Evolutionary conservation across 306 rosid genomes (phyloP).

Genomic region (Cicer pinnatifidum): DNA sequence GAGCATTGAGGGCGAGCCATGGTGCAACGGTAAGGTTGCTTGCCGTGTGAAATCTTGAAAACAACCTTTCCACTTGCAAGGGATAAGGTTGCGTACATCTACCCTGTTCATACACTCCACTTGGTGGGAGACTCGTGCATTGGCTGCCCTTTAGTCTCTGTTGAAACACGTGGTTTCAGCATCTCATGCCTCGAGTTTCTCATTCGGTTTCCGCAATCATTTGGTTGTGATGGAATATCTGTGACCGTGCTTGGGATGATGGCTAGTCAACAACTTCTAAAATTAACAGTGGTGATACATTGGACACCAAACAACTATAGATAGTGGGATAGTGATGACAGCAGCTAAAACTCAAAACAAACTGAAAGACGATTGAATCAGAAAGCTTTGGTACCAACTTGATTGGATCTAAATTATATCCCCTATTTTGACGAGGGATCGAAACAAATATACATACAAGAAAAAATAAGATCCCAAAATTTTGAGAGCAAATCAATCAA

Average conservation of each 20-base stretch:
- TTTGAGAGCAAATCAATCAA: background rate
- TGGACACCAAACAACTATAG: background rate
- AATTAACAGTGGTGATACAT: background rate
- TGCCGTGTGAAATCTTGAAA: background rate
- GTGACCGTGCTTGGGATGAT: background rate
- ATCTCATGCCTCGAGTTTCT: background rate
- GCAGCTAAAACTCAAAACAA: background rate
- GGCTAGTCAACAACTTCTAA: background rate
- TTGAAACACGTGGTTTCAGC: background rate
- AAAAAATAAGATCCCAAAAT: background rate
- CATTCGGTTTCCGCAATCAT: background rate
- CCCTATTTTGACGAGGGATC: background rate
- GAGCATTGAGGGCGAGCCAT: conserved; percentile 3
- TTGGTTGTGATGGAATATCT: too few relatives aligned
- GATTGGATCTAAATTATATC: background rate
- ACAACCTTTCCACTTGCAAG: background rate
- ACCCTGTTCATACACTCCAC: background rate
- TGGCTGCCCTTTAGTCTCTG: background rate
- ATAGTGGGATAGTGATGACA: background rate
- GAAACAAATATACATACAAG: background rate
- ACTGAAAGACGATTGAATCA: background rate
- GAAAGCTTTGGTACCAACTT: background rate
- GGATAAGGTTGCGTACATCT: background rate
- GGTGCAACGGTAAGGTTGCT: background rate
- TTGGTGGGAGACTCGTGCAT: background rate